Conservation (phyloP, 352 stramenopile species). For the Phytopythium kandeliae region DNA sequence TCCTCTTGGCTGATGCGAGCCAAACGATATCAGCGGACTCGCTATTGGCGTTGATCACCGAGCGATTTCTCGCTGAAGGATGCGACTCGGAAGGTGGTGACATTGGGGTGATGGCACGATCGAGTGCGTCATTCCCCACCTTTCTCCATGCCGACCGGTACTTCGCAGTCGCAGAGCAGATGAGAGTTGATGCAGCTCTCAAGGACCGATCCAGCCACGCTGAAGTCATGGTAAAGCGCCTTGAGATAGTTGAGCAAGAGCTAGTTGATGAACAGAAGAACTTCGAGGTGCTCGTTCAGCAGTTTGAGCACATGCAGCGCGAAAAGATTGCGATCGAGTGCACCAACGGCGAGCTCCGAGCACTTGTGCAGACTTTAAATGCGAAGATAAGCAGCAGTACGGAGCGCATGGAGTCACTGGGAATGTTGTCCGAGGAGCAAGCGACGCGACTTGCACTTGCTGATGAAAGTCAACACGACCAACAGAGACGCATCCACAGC, state of each 20-base stretch:
- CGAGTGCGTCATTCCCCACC: slow-evolving; percentile 21
- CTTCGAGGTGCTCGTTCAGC: slow-evolving; percentile 54
- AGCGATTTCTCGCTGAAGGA: slow-evolving; percentile 8
- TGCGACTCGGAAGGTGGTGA: slow-evolving; percentile 4
- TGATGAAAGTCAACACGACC: background rate
- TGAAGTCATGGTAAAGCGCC: slow-evolving; percentile 40
- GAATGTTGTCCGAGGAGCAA: slow-evolving; percentile 1
- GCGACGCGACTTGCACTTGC: background rate
- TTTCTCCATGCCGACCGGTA: slow-evolving; percentile 58
- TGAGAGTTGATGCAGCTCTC: slow-evolving; percentile 20
- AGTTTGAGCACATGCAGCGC: slow-evolving; percentile 43
- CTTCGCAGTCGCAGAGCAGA: slow-evolving; percentile 17
- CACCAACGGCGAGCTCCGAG: background rate
- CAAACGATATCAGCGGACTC: slow-evolving; percentile 5
- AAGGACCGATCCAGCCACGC: slow-evolving; percentile 19
- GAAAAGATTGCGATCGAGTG: slow-evolving; percentile 5
- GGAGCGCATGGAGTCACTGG: background rate
- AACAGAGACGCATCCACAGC: background rate
- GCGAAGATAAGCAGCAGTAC: background rate
- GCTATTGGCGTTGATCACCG: slow-evolving; percentile 20
- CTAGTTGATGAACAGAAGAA: slow-evolving; percentile 66
- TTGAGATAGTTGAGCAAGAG: slow-evolving; percentile 55
- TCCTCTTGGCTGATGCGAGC: background rate
- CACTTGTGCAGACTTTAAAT: background rate
- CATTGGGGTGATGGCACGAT: background rate